Evolutionary conservation across 768 basidiomycete species (phyloP), one percentile per base, ranked within the genome.

Genomic region (Tylopilus cervinicoccineus): DNA sequence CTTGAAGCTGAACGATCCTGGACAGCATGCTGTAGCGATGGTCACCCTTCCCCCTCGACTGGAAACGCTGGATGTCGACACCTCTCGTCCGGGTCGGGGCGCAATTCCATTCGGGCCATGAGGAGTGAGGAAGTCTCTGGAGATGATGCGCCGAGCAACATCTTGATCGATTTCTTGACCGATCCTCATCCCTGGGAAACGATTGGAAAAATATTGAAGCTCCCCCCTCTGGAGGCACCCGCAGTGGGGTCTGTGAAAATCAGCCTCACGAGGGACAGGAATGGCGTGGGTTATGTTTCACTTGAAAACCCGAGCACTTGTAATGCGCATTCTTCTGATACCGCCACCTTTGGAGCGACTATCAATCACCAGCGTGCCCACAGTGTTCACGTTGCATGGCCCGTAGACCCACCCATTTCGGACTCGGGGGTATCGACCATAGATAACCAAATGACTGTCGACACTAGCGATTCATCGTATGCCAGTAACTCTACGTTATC

Each of bases 101-200:
- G 12, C 4, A 27, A 38, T 36, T 17, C n/a, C 6, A 20, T 38
- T 19, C 24, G 4, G 28, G 22, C 31, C 27, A 23, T 22, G 42
- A 28, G 22, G 29, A 31, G 13, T 11, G 34, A 20, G 11, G 33
- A 44, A 29, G 38, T 34, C 16, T 8, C 22, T 16, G 28, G 33
- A 27, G 45, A 50, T 17, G 31, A 28, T 17, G 6, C 24, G n/a
- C 34, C 29, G 33, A n/a, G 22, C 12, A 20, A 38, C 17, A 29
- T 53, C 34, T 51, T 53, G 19, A 41, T 68, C 16, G 51, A 66
- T 48, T 56, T 68, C 48, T 48, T 66, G 23, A 54, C 58, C n/a
- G 65, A 66, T 45, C 64, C 65, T 5, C 53, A 62, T 39, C 65
- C 65, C 13, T 66, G 65, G 65, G 55, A 57, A 38, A 60, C 64